Percentiles rank a stretch among this genome's conserved stretches.
phyloP scores from a whole-genome alignment of 192 early-diverging fungal genomes.

The Lobosporangium transversale region DNA sequence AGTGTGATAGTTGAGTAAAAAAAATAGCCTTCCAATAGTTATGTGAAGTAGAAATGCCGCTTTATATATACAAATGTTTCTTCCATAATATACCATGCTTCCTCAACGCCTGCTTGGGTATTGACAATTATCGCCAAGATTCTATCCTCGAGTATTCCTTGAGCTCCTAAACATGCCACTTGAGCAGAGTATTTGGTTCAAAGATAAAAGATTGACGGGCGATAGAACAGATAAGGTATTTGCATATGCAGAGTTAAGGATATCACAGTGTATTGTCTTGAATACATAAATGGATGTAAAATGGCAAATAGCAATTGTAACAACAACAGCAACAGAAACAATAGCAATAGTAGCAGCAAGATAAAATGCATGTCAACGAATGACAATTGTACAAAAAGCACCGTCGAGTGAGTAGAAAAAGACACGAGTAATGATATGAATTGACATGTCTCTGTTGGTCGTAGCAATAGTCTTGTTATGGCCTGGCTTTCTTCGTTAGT shows the following conservation, averaged over 20 bases:
- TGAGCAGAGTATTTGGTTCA: conserved; percentile 33
- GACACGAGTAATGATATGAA: conserved; percentile 47
- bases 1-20: not conserved
- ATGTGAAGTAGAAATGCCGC: not conserved
- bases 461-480: conserved; percentile 20
- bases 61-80: not conserved
- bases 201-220: not conserved
- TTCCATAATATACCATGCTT: conserved; percentile 26
- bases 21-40: not conserved
- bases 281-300: not conserved
- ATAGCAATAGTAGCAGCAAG: not conserved
- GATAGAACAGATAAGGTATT: not conserved
- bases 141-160: conserved; percentile 27
- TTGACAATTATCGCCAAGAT: conserved; percentile 45
- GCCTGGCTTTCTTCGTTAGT: conserved; percentile 26
- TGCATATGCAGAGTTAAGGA: conserved; percentile 33
- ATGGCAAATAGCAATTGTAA: not conserved
- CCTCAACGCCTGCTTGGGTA: conserved; percentile 45
- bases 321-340: conserved; percentile 1
- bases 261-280: not conserved
- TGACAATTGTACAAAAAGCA: too few relatives aligned
- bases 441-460: conserved; percentile 42
- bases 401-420: too few relatives aligned
- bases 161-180: conserved; percentile 18
- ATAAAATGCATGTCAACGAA: too few relatives aligned